Evolutionary conservation across 345 rosid species (phyloP).

Genomic region (Ailanthus altissimus): DNA sequence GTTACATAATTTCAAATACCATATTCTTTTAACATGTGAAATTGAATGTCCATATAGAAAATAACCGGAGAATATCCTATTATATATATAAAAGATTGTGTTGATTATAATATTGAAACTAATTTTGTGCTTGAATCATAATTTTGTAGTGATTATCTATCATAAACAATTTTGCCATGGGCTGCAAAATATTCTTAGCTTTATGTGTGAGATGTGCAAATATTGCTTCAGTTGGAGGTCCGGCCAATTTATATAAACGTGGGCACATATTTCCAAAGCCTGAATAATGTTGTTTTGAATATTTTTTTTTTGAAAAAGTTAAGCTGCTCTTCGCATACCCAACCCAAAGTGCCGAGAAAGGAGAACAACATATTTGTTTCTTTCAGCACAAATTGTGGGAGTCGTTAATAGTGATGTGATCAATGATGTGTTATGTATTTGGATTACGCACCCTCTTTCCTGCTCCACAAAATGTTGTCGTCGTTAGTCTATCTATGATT

Average conservation of each 20-base stretch:
- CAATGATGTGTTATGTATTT: constrained; percentile 32
- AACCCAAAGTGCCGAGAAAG: neutral
- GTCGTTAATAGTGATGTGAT: constrained; percentile 36
- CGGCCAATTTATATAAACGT: neutral
- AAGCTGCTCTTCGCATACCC: neutral
- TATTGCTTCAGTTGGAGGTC: neutral
- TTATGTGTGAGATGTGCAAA: neutral
- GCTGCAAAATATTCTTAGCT: neutral
- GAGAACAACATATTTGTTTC: constrained; percentile 23
- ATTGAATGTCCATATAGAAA: too few species aligned
- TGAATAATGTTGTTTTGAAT: neutral
- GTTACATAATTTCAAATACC: too few species aligned
- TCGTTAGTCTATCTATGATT: too few species aligned
- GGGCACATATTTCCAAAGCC: neutral
- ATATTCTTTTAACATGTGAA: too few species aligned
- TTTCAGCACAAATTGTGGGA: constrained; percentile 27
- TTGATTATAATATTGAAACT: too few species aligned
- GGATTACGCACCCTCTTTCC: constrained; percentile 10
- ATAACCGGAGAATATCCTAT: too few species aligned
- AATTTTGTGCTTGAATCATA: too few species aligned
- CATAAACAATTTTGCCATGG: neutral
- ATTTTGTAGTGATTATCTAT: neutral
- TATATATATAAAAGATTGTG: too few species aligned
- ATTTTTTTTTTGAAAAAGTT: neutral
- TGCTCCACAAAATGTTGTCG: constrained; percentile 31